Base-by-base conservation (phyloP, 228 moss, liverwort and hornwort genomes). In the Sphagnum magellanicum region DNA sequence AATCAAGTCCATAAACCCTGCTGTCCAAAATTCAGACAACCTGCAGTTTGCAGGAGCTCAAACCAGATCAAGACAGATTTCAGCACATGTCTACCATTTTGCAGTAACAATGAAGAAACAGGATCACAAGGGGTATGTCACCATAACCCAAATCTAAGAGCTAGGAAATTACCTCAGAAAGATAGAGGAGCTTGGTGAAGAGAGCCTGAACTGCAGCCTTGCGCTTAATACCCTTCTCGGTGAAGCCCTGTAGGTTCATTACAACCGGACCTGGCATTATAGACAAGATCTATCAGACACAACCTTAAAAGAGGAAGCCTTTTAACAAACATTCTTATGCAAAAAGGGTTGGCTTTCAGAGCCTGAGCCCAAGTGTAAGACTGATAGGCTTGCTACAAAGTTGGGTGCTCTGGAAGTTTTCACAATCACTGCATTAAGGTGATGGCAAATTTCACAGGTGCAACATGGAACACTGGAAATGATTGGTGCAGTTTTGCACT, bases 141-240 rank as follows among this genome's bases (percentile, higher is more conserved):
- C 32, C 32, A 32, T 32, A 32, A 32, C 32, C 32, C 32, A 32
- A 32, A 32, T 32, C 32, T 32, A 32, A 32, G 1, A 32, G 32
- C 12, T 63, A 48, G 60, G 6, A 46, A 76, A 59, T 72, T 61
- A 90, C 92, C 81, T 98, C 98, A 68, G 98, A 87, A 8, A 98
- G 78, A 70, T 98, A 98, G 59, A 98, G 87, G 72, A 98, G 83
- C 76, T 98, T 98, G 80, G 87, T 89, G 71, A 98, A 98, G 63
- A 98, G 86, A 48, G 81, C 92, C 78, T 98, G 98, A 10, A 98
- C 98, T 69, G 98, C 82, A 53, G 89, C 93, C 85, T 98, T 98
- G 72, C 98, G 88, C 83, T 98, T 89, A 15, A 98, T 74, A 47
- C 98, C 98, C 80, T 88, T 98, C 72, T 93, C 98, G 6, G 98